Evolutionary conservation across 768 basidiomycete genomes (phyloP).

Genomic region (Butyriboletus loyo): DNA sequence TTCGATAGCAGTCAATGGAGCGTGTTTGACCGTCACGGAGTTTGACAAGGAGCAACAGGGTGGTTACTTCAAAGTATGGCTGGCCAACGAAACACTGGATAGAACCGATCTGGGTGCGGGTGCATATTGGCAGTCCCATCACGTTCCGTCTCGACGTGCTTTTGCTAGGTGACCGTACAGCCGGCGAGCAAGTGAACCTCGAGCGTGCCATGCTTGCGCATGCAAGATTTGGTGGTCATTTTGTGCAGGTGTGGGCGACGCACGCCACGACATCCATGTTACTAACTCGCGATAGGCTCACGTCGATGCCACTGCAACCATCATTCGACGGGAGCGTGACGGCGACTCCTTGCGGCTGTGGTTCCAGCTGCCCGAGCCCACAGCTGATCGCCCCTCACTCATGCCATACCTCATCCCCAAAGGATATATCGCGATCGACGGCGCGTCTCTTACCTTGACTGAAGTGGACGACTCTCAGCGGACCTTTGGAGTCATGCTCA

Average conservation of each 20-base stretch:
- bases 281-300: conserved; percentile 62
- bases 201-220: conserved; percentile 95
- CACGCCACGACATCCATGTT: neutral
- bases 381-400: conserved; percentile 56
- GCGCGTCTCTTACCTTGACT: conserved; percentile 89
- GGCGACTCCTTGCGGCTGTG: conserved; percentile 85
- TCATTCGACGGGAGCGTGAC: conserved; percentile 63
- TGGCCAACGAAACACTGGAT: conserved; percentile 92
- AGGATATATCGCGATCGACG: conserved; percentile 93
- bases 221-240: conserved; percentile 93
- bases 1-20: conserved; percentile 87
- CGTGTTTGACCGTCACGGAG: conserved; percentile 87
- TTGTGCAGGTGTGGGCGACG: conserved; percentile 75
- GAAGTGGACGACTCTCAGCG: conserved; percentile 59
- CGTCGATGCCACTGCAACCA: conserved; percentile 83
- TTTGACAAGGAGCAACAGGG: conserved; percentile 61
- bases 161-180: conserved; percentile 64
- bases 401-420: conserved; percentile 87
- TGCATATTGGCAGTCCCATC: neutral
- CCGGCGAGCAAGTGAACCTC: conserved; percentile 82
- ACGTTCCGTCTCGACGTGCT: conserved; percentile 1
- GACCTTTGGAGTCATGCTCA: conserved; percentile 90
- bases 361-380: conserved; percentile 71
- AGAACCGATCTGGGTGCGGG: conserved; percentile 82
- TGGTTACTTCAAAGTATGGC: conserved; percentile 90